Percentiles rank a stretch among this genome's conserved stretches.
phyloP scores from a whole-genome alignment of 2,329 filamentous ascomycete species.

The Ampelomyces quisqualis region DNA sequence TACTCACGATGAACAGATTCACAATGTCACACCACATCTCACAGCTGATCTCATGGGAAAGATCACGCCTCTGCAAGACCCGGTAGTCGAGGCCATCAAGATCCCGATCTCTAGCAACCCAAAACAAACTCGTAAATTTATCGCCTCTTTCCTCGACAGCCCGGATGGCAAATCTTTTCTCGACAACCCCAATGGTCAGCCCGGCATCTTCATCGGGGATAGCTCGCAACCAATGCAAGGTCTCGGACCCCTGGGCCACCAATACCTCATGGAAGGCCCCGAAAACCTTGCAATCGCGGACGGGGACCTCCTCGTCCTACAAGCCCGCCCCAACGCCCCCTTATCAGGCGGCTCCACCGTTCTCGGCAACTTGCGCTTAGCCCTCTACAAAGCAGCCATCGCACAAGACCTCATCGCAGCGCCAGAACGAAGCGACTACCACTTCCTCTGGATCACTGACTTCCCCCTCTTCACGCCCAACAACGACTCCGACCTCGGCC shows the following conservation, averaged over 20 bases:
- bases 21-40: conserved; percentile 63
- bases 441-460: conserved; percentile 81
- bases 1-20: conserved; percentile 56
- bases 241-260: conserved; percentile 74
- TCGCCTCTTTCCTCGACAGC: conserved; percentile 70
- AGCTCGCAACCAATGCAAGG: conserved; percentile 71
- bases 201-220: conserved; percentile 76
- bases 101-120: conserved; percentile 60
- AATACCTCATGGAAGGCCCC: conserved; percentile 62
- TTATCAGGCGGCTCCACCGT: conserved; percentile 71
- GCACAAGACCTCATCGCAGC: conserved; percentile 58
- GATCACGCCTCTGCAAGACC: conserved; percentile 68
- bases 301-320: conserved; percentile 78
- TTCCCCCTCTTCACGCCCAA: conserved; percentile 89
- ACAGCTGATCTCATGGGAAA: conserved; percentile 68
- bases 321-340: conserved; percentile 68
- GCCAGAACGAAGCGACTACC: conserved; percentile 54
- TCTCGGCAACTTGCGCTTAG: conserved; percentile 70
- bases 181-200: conserved; percentile 72
- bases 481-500: conserved; percentile 67
- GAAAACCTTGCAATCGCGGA: conserved; percentile 54
- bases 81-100: conserved; percentile 73
- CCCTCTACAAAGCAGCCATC: conserved; percentile 69
- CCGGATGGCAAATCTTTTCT: conserved; percentile 59
- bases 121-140: conserved; percentile 60